These are phyloP conservation scores for Hyaloperonospora brassicae DNA, from an alignment of 352 stramenopile species.

Conservation along the genomic window DNA sequence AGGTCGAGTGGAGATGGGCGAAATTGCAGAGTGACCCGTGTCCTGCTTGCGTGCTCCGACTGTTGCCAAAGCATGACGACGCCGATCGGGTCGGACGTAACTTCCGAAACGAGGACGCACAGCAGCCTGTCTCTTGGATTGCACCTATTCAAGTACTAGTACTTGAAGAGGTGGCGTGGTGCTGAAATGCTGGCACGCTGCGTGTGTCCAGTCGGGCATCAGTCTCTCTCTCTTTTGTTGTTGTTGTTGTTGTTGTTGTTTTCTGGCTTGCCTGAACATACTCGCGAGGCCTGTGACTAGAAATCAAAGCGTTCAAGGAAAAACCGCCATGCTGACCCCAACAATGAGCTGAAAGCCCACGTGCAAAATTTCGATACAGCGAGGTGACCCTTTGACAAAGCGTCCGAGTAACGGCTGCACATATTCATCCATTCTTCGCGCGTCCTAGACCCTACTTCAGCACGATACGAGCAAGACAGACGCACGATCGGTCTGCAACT, in stretches of 20 bases:
- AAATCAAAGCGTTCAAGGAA: too few species aligned
- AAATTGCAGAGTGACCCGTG: conserved; percentile 19
- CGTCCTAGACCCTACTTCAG: background rate
- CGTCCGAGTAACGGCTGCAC: background rate
- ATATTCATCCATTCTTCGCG: background rate
- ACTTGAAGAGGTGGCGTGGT: conserved; percentile 1
- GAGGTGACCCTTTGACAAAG: background rate
- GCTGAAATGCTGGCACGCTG: background rate
- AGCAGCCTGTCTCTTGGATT: conserved; percentile 4
- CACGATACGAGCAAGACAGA: background rate
- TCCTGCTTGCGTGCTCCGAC: background rate
- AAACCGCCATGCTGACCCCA: background rate
- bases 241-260: too few species aligned
- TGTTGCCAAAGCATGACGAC: conserved; percentile 1
- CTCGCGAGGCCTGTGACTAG: too few species aligned
- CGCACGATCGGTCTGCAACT: background rate
- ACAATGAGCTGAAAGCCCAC: background rate
- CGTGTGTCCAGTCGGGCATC: background rate
- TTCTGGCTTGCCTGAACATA: too few species aligned
- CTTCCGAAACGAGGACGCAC: conserved; percentile 3
- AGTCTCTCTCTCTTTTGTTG: too few species aligned
- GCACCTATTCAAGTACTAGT: background rate
- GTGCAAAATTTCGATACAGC: background rate
- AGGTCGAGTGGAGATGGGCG: conserved; percentile 1
- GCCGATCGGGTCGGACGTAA: background rate